These are phyloP conservation scores for Penicillium vulpinum DNA, from an alignment of 2,329 filamentous ascomycete species.

Conservation along the genomic window DNA sequence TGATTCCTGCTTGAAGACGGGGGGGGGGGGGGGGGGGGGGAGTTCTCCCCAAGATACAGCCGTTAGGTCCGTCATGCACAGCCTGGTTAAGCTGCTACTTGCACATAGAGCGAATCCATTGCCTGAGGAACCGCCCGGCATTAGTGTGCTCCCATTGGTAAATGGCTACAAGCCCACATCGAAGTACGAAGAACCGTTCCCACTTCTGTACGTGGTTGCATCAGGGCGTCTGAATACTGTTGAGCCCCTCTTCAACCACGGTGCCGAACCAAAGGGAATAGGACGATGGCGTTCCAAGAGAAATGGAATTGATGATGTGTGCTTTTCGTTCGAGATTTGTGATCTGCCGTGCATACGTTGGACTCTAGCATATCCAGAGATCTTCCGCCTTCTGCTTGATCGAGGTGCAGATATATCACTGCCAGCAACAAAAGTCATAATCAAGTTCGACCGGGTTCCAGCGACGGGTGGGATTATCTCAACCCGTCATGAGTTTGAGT, in stretches of 20 bases:
- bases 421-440: neutral
- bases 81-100: neutral
- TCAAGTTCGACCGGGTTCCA: neutral
- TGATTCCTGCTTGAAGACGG: neutral
- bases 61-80: neutral
- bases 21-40: too few relatives aligned
- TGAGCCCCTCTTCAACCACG: neutral
- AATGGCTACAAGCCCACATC: neutral
- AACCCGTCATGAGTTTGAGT: neutral
- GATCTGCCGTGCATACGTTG: neutral
- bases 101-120: neutral
- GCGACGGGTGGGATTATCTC: neutral
- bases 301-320: too few relatives aligned
- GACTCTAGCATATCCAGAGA: neutral
- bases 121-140: neutral
- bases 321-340: too few relatives aligned
- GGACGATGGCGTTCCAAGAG: neutral
- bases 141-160: neutral
- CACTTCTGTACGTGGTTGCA: neutral
- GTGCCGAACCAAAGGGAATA: neutral
- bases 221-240: neutral
- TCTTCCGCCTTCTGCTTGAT: neutral
- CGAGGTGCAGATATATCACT: neutral
- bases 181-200: neutral
- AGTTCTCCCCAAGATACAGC: neutral